A percentile compares a stretch with the other conserved stretches of the same genome.
These are phyloP conservation scores for Aspergillus ustus DNA, from an alignment of 2,329 filamentous ascomycete genomes.

Conservation along the genomic window DNA sequence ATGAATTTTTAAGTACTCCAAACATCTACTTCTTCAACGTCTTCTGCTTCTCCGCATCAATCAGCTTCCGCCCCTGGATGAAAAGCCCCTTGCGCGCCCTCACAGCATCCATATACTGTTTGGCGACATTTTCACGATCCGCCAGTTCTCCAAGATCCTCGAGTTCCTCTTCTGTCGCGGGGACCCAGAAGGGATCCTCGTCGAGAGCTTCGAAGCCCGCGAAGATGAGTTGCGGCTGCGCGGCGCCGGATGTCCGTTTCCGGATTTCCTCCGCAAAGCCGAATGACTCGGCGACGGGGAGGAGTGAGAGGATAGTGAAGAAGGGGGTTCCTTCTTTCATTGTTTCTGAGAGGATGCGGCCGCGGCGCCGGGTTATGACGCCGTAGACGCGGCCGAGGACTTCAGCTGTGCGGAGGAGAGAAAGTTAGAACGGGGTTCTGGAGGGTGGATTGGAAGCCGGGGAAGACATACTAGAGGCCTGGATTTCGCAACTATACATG, in stretches of 20 bases:
- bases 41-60: conserved; percentile 93
- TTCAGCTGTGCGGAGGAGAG: conserved; percentile 64
- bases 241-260: conserved; percentile 87
- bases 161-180: conserved; percentile 92
- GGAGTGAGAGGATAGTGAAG: conserved; percentile 85
- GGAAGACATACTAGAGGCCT: conserved; percentile 74
- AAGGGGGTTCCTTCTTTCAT: conserved; percentile 96
- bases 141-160: conserved; percentile 95
- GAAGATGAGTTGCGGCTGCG: conserved; percentile 91
- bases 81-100: conserved; percentile 84
- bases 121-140: conserved; percentile 93
- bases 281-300: conserved; percentile 94
- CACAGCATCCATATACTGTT: conserved; percentile 92
- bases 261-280: conserved; percentile 96
- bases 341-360: conserved; percentile 84
- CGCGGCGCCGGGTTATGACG: conserved; percentile 92
- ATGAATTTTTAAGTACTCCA: background rate
- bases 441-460: background rate
- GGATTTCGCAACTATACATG: conserved; percentile 98
- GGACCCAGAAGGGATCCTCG: conserved; percentile 97
- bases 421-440: background rate
- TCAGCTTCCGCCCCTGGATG: conserved; percentile 73
- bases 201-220: conserved; percentile 90
- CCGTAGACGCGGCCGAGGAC: conserved; percentile 95
- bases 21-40: conserved; percentile 64